A percentile compares a stretch with the other conserved stretches of the same genome.
These are phyloP conservation scores for Paramecium caudatum DNA, from an alignment of 73 alveolate species.

Conservation along the genomic window DNA sequence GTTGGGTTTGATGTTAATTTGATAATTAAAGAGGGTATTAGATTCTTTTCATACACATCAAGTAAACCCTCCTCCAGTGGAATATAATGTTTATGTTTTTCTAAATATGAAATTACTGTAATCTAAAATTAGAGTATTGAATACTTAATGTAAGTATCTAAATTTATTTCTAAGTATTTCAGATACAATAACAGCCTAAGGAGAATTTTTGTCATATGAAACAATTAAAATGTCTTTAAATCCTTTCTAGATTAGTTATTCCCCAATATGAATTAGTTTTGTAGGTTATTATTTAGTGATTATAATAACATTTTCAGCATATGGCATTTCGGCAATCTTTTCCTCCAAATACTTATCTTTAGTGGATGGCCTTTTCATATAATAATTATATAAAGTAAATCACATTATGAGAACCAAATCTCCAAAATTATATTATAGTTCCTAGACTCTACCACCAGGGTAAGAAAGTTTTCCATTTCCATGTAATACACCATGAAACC, in stretches of 20 bases:
- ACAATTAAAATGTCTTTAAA: too few relatives aligned
- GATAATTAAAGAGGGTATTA: conserved; percentile 1
- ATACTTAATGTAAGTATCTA: neutral
- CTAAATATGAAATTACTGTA: neutral
- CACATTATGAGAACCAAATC: too few relatives aligned
- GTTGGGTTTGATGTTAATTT: conserved; percentile 44
- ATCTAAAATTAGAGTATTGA: neutral
- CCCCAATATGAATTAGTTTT: too few relatives aligned
- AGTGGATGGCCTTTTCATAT: too few relatives aligned
- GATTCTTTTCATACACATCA: neutral
- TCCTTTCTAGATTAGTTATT: too few relatives aligned
- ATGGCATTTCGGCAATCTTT: too few relatives aligned
- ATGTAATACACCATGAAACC: conserved; percentile 80
- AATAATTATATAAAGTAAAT: too few relatives aligned
- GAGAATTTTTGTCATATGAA: neutral
- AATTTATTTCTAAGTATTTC: neutral
- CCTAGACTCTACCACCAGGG: conserved; percentile 82
- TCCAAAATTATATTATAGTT: neutral
- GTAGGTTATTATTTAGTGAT: too few relatives aligned
- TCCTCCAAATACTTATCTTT: too few relatives aligned
- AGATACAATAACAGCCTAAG: neutral
- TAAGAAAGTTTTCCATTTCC: conserved; percentile 83
- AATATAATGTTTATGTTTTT: neutral
- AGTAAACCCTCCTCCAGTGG: conserved; percentile 58
- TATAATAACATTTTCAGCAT: too few relatives aligned